Evolutionary conservation across 345 rosid species (phyloP).

Genomic region (Durio zibethinus): DNA sequence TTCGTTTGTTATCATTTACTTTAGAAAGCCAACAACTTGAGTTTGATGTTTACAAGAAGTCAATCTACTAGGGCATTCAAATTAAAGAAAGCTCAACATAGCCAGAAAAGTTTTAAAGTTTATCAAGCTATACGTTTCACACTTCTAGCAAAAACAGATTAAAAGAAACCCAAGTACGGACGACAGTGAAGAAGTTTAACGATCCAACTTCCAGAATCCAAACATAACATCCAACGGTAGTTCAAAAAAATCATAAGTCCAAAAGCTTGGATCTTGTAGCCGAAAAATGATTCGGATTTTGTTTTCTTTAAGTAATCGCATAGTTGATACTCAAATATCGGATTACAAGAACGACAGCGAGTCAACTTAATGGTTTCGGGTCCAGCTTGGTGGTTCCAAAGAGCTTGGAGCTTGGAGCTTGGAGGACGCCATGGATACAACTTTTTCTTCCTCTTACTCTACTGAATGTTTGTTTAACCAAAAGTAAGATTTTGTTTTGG

Average conservation of each 20-base stretch:
- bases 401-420: slow-evolving; percentile 80
- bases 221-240: background rate
- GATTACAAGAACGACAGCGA: background rate
- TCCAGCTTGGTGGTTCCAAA: slow-evolving; percentile 95
- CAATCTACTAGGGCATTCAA: background rate
- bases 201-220: background rate
- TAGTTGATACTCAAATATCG: background rate
- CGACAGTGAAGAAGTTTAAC: background rate
- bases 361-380: slow-evolving; percentile 77
- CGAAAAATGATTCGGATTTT: background rate
- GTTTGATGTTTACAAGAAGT: background rate
- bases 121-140: background rate
- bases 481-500: background rate
- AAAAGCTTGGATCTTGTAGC: background rate
- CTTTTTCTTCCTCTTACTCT: background rate
- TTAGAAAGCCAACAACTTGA: background rate
- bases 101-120: background rate
- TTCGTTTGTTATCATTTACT: background rate
- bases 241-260: background rate
- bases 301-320: background rate
- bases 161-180: background rate
- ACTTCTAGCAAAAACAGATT: background rate
- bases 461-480: background rate
- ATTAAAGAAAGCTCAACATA: background rate
- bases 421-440: slow-evolving; percentile 59